Percentiles rank a stretch among this genome's conserved stretches.
These are phyloP conservation scores for Datura wrightii DNA, from an alignment of 257 asterid genomes.

Conservation along the genomic window DNA sequence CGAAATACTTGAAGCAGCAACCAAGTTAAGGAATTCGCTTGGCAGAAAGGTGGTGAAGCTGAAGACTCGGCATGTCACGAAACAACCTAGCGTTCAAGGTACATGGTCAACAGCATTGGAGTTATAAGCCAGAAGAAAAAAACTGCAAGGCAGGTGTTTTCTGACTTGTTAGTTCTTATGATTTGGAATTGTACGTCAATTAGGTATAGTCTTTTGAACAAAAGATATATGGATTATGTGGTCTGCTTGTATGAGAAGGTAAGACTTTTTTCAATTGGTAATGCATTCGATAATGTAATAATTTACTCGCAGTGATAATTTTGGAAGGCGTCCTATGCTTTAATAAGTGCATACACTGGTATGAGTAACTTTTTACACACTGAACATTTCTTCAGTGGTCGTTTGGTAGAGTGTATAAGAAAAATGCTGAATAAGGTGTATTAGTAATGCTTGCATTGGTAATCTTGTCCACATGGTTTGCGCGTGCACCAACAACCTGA, in stretches of 20 bases:
- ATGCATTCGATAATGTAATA: background rate
- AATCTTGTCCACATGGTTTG: no score
- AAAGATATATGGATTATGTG: background rate
- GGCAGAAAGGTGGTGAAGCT: conserved; percentile 90
- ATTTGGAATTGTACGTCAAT: background rate
- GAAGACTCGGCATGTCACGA: conserved; percentile 73
- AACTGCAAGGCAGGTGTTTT: background rate
- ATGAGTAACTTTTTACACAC: no score
- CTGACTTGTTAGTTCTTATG: background rate
- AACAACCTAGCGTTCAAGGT: conserved; percentile 87
- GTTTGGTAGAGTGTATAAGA: no score
- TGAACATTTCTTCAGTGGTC: no score
- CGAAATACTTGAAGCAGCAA: conserved; percentile 64
- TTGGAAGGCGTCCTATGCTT: background rate
- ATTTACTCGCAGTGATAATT: background rate
- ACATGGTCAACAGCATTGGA: conserved; percentile 79
- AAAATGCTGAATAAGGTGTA: no score
- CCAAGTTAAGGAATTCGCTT: conserved; percentile 76
- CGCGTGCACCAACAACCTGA: no score
- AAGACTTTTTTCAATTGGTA: background rate
- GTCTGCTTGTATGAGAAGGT: background rate
- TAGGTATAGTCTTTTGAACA: background rate
- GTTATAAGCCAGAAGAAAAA: conserved; percentile 35
- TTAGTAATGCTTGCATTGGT: no score
- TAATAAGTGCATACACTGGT: no score